phyloP scores from a whole-genome alignment of 2,329 filamentous ascomycete genomes.

The Trichoderma afroharzianum region DNA sequence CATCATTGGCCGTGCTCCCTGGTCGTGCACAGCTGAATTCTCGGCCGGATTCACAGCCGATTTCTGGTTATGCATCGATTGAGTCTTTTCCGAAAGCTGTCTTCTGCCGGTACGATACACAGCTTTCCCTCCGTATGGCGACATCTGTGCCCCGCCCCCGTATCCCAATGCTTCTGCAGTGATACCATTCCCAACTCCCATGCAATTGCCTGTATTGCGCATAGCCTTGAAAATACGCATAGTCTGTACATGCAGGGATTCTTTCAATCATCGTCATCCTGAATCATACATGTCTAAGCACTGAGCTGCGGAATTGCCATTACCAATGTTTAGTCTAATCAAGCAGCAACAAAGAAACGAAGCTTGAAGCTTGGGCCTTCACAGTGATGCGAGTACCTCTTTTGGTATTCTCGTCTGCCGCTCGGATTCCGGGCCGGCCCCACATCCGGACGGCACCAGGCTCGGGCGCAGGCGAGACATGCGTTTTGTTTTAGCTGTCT shows the following conservation, averaged over 20 bases:
- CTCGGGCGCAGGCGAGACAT: background rate
- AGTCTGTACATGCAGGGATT: background rate
- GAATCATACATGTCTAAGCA: background rate
- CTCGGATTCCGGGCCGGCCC: constrained; percentile 10
- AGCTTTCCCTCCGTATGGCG: background rate
- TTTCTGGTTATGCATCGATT: background rate
- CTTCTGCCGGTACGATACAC: background rate
- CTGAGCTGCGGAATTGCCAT: background rate
- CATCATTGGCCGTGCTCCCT: background rate
- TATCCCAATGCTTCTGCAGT: background rate
- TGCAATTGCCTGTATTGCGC: background rate
- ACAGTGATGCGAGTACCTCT: background rate
- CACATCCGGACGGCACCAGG: constrained; percentile 1
- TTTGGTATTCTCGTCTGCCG: background rate
- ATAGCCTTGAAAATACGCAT: background rate
- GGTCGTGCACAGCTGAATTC: background rate
- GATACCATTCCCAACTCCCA: too few species aligned
- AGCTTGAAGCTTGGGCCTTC: background rate
- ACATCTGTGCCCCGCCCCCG: background rate
- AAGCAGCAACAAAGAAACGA: background rate
- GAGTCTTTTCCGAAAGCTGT: background rate
- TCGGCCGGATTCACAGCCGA: background rate
- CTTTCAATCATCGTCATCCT: background rate
- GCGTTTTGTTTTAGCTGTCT: background rate
- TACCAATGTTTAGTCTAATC: background rate